Evolutionary conservation across 164 flowering plant genomes (phyloP), one percentile per base, ranked within the genome.

Genomic region (Tinospora cordifolia): DNA sequence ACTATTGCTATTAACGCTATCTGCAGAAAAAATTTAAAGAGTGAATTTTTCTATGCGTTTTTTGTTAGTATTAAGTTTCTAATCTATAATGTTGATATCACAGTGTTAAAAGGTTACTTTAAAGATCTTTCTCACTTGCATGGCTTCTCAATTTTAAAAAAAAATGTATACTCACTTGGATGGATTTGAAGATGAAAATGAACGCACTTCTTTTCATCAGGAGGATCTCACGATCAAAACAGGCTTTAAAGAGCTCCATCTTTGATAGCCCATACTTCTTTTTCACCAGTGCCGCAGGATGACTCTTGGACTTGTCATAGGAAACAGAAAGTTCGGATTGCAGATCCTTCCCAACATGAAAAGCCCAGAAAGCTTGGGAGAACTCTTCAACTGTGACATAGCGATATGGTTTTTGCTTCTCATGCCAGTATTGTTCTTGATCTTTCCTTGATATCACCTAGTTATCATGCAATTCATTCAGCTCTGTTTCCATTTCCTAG

Each of bases 131-230:
- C 81, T 38, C 47, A 83, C 89, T 39, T 51, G 90, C 41, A 40
- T 13, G 46, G 79, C 25, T 79, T n/a, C n/a, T n/a, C n/a, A n/a
- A n/a, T n/a, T n/a, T n/a, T n/a, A n/a, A n/a, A n/a, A n/a, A n/a
- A n/a, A n/a, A n/a, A n/a, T n/a, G n/a, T n/a, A n/a, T n/a, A n/a
- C 81, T 38, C 47, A 83, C 89, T 39, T 51, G 90, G 41, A 40
- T 13, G 46, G 79, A 22, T 79, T 86, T 86, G 80, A 86, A 89
- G 63, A 80, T 70, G 78, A 86, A 85, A 38, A 84, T 80, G 75
- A 88, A 87, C 1, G 92, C 80, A 65, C 82, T 85, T 60, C 90
- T 85, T 76, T 83, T 87, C 80, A 91, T 87, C 0, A 91, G 80
- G n/a, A 90, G 70, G 46, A 58, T 68, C 75, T 90, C 97, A 68